These are phyloP conservation scores for Neotropicomus parvogracilis DNA, from an alignment of 1,284 basidiomycete genomes.

Conservation along the genomic window DNA sequence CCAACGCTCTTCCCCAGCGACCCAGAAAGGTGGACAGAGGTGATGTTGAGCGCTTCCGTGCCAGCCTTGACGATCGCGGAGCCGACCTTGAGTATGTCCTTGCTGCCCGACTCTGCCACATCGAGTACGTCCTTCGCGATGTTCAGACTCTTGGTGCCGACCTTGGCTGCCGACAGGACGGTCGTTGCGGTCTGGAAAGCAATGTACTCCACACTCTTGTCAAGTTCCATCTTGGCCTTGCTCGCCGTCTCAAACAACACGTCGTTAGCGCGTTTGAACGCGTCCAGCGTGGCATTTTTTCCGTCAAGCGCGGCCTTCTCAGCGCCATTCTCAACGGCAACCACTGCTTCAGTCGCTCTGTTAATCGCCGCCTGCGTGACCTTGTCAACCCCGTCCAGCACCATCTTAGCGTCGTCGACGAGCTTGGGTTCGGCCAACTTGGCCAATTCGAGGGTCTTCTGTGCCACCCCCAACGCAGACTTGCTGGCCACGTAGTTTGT, in stretches of 20 bases:
- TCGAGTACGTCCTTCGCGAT: background rate
- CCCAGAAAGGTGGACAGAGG: slow-evolving; percentile 10
- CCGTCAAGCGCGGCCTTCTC: slow-evolving; percentile 8
- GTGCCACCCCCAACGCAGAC: background rate
- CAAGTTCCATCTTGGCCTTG: background rate
- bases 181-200: slow-evolving; percentile 5
- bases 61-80: background rate
- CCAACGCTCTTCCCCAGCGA: slow-evolving; percentile 5
- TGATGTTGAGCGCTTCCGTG: slow-evolving; percentile 1
- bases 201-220: slow-evolving; percentile 1
- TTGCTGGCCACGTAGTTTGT: slow-evolving; percentile 4
- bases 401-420: background rate
- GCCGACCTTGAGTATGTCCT: background rate
- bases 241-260: background rate
- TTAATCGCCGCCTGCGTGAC: slow-evolving; percentile 3
- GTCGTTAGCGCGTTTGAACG: slow-evolving; percentile 3
- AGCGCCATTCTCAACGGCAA: background rate
- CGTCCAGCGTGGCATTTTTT: background rate
- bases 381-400: background rate
- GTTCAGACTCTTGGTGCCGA: background rate
- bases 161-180: background rate
- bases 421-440: background rate
- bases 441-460: background rate
- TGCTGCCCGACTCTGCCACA: background rate
- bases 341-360: background rate